Evolutionary conservation across 2,329 filamentous ascomycete genomes (phyloP), one percentile per base, ranked within the genome.

Genomic region (Apiospora phragmitis): DNA sequence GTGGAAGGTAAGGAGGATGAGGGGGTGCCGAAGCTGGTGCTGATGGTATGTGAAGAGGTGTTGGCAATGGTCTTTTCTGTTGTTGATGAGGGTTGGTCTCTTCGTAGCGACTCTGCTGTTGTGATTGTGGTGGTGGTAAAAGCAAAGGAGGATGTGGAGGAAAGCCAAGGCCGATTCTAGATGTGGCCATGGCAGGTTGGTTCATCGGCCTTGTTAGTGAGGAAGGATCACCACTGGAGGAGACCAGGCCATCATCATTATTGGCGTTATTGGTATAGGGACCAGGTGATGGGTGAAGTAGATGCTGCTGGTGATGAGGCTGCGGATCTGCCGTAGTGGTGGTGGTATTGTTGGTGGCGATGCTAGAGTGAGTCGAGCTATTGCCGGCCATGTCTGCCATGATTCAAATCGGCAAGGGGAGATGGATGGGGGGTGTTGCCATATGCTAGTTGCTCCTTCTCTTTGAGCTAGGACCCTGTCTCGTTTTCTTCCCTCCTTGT

Each of bases 151-250:
- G 67, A 21, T 51, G 35, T 29, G n/a, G 24, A n/a, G 67, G 43
- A 55, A 51, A 42, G 7, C 35, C 35, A 41, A 68, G n/a, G n/a
- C 26, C 29, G 43, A 32, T 55, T 49, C 45, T 68, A 32, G 67
- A 68, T 38, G 45, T 55, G 43, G 75, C 74, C 76, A 78, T 78
- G 32, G 73, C 66, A 70, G 74, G 71, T 51, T 74, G 75, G 62
- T 73, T 74, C 69, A 73, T 74, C 9, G 76, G 73, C 51, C 74
- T 75, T 71, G 66, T 73, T 35, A 74, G 75, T 18, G 72, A 65
- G 47, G 72, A 68, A 38, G 32, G 55, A 24, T 62, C 32, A 9
- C 55, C 55, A 62, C 55, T 24, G 7, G 55, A 62, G 8, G 55
- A 14, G 47, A 38, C 18, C 49, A 32, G 35, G 68, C 8, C 62